These are phyloP conservation scores for Stephania cephalantha DNA, from an alignment of 164 flowering plant genomes.

Conservation along the genomic window DNA sequence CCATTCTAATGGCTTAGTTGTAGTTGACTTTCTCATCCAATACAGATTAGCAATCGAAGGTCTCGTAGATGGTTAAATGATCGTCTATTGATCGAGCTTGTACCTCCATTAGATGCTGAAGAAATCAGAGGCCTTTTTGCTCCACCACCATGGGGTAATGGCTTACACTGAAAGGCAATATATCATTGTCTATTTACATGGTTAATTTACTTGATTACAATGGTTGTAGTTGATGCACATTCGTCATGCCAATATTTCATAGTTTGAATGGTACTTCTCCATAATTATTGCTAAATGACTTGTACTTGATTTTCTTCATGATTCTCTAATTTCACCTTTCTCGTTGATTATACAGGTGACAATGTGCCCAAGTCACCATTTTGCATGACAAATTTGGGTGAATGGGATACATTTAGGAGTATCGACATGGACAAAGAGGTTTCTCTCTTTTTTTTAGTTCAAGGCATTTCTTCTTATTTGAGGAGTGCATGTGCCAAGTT, in stretches of 20 bases:
- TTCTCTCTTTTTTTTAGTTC: constrained; percentile 10
- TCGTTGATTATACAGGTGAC: constrained; percentile 54
- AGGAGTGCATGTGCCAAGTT: background rate
- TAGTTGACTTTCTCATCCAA: constrained; percentile 4
- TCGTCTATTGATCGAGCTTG: constrained; percentile 87
- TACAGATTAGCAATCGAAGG: constrained; percentile 81
- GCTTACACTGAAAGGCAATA: background rate
- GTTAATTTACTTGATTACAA: background rate
- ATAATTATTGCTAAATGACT: background rate
- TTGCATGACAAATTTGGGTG: constrained; percentile 67
- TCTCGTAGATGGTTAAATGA: constrained; percentile 89
- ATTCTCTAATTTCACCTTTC: constrained; percentile 2
- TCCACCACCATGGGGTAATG: constrained; percentile 96
- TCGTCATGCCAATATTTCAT: background rate
- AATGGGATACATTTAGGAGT: constrained; percentile 81
- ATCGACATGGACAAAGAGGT: constrained; percentile 99
- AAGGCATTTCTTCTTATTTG: background rate
- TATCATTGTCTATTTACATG: background rate
- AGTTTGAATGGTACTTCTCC: background rate
- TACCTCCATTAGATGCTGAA: constrained; percentile 77
- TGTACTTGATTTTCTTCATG: background rate
- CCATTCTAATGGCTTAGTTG: background rate
- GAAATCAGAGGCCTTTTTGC: constrained; percentile 96
- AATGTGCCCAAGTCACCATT: constrained; percentile 68
- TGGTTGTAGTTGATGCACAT: background rate